These are phyloP conservation scores for Schoenoplectus triqueter DNA, from an alignment of 202 grass and related monocot species.

Conservation along the genomic window DNA sequence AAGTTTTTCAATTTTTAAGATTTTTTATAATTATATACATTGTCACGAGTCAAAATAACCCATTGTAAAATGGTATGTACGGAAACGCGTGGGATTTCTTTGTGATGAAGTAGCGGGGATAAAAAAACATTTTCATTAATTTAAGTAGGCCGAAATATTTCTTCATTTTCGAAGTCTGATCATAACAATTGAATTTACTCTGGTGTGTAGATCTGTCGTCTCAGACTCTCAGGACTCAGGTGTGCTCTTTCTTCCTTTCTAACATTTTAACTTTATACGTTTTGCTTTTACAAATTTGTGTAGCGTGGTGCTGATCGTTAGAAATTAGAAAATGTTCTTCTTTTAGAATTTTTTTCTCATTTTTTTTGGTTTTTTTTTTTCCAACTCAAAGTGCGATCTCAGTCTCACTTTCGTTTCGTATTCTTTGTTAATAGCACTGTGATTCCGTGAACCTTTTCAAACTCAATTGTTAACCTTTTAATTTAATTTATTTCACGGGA, in stretches of 20 bases:
- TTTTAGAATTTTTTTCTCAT: not conserved
- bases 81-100: no score
- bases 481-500: not conserved
- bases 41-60: no score
- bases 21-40: no score
- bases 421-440: not conserved
- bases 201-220: no score
- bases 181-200: not conserved
- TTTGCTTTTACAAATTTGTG: not conserved
- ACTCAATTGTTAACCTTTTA: not conserved
- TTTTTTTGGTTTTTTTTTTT: not conserved
- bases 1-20: no score
- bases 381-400: not conserved
- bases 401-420: not conserved
- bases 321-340: not conserved
- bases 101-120: no score
- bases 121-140: not conserved
- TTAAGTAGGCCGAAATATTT: not conserved
- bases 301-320: not conserved
- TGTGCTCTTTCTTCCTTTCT: not conserved
- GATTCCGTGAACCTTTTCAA: not conserved
- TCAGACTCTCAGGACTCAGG: not conserved
- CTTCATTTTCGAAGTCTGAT: not conserved
- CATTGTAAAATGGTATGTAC: no score
- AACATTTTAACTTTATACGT: not conserved